A percentile compares a stretch with the other conserved stretches of the same genome.
These are phyloP conservation scores for Yamadazyma aaseri DNA, from an alignment of 1,139 yeast genomes.

Conservation along the genomic window DNA sequence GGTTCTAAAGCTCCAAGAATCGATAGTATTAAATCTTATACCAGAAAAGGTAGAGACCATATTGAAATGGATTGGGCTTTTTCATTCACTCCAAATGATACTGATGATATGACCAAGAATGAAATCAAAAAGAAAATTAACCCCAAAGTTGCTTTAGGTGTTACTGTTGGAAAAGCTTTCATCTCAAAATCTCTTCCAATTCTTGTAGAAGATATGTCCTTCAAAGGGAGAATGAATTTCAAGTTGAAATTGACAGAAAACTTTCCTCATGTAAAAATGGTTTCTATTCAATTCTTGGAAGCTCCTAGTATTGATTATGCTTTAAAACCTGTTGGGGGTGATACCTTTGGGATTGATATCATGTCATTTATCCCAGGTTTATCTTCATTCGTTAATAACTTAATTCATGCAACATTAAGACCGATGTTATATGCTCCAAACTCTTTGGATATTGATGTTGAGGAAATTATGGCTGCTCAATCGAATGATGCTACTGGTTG, in stretches of 20 bases:
- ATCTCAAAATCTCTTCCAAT: slow-evolving; percentile 74
- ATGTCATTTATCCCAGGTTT: slow-evolving; percentile 83
- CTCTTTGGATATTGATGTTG: slow-evolving; percentile 70
- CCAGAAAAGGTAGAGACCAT: slow-evolving; percentile 61
- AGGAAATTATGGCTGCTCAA: slow-evolving; percentile 62
- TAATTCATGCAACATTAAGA: slow-evolving; percentile 67
- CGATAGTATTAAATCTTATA: slow-evolving; percentile 67
- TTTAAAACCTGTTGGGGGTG: slow-evolving; percentile 87
- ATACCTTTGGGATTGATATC: slow-evolving; percentile 75
- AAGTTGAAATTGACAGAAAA: slow-evolving; percentile 58
- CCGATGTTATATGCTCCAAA: slow-evolving; percentile 86
- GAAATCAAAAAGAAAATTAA: slow-evolving; percentile 68
- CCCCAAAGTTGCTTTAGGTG: slow-evolving; percentile 78
- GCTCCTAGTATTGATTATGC: slow-evolving; percentile 77
- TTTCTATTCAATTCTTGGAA: slow-evolving; percentile 69
- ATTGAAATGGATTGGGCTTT: slow-evolving; percentile 85
- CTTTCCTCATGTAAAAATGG: slow-evolving; percentile 74
- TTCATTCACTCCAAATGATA: slow-evolving; percentile 76
- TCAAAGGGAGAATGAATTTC: slow-evolving; percentile 69
- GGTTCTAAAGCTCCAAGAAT: slow-evolving; percentile 80
- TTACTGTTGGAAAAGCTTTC: slow-evolving; percentile 75
- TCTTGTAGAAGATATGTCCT: slow-evolving; percentile 75
- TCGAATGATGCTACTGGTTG: slow-evolving; percentile 68
- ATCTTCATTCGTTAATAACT: slow-evolving; percentile 66
- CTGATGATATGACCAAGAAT: slow-evolving; percentile 76